These are phyloP conservation scores for Adansonia digitata DNA, from an alignment of 345 rosid genomes.

Conservation along the genomic window DNA sequence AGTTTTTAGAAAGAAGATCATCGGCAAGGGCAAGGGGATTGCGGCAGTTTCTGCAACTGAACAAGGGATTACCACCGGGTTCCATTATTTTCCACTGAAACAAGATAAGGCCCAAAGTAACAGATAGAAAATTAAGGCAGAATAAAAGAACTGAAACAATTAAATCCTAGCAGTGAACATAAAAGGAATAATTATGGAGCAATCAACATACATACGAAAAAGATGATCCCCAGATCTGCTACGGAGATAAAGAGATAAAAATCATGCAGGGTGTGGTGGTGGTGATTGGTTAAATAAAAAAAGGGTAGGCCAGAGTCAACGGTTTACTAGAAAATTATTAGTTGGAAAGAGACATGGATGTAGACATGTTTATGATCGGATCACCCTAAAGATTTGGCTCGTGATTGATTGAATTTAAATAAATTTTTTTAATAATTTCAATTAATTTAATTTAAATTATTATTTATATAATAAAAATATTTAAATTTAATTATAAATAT, in stretches of 20 bases:
- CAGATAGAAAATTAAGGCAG: not conserved
- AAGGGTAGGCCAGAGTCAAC: not conserved
- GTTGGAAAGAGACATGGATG: too few species aligned
- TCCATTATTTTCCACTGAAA: slow-evolving; percentile 8
- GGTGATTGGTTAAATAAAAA: not conserved
- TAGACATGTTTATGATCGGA: too few species aligned
- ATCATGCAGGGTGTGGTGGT: not conserved
- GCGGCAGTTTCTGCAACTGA: slow-evolving; percentile 35
- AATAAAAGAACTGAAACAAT: not conserved
- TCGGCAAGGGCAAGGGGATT: slow-evolving; percentile 28
- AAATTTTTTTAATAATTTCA: too few species aligned
- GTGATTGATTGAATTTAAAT: too few species aligned
- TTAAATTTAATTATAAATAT: too few species aligned
- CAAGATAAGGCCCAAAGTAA: not conserved
- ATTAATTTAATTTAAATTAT: too few species aligned
- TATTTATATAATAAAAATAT: too few species aligned
- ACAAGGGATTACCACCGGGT: slow-evolving; percentile 3
- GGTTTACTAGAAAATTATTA: too few species aligned
- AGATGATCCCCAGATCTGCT: not conserved
- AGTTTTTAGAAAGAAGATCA: slow-evolving; percentile 26
- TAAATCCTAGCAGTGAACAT: too few species aligned
- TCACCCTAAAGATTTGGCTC: too few species aligned
- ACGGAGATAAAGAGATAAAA: not conserved
- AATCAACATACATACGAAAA: not conserved
- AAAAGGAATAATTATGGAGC: not conserved